These are phyloP conservation scores for Malus sieversii DNA, from an alignment of 306 rosid genomes.

Conservation along the genomic window DNA sequence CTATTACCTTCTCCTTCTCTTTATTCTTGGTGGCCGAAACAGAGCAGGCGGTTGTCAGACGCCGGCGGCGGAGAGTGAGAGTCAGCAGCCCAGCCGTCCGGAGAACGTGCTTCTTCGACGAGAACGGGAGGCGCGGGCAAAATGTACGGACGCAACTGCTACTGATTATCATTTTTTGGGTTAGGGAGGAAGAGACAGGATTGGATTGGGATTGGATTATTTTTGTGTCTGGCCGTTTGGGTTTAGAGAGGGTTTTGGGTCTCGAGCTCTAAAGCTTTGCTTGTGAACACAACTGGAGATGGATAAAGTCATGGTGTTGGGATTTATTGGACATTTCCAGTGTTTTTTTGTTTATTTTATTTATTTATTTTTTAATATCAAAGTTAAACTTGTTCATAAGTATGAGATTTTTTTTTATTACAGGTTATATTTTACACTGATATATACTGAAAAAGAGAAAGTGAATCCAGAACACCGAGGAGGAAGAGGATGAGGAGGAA, in stretches of 20 bases:
- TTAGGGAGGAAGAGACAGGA: not conserved
- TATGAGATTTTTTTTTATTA: not conserved
- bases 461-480: no score
- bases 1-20: conserved; percentile 61
- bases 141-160: conserved; percentile 39
- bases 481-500: no score
- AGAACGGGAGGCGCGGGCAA: conserved; percentile 29
- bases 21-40: conserved; percentile 28
- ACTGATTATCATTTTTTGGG: conserved; percentile 25
- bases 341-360: not conserved
- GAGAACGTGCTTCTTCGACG: conserved; percentile 20
- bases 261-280: not conserved
- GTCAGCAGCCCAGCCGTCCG: conserved; percentile 13
- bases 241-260: not conserved
- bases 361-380: not conserved
- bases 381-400: not conserved
- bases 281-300: not conserved
- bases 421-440: no score
- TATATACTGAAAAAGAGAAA: no score
- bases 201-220: not conserved
- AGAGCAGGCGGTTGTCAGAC: conserved; percentile 22
- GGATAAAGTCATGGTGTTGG: no score
- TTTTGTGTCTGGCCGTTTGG: not conserved
- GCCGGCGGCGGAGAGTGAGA: conserved; percentile 31
- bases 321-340: not conserved